Base-by-base conservation (phyloP, 2,329 filamentous ascomycete species). In the Elsinoe australis region DNA sequence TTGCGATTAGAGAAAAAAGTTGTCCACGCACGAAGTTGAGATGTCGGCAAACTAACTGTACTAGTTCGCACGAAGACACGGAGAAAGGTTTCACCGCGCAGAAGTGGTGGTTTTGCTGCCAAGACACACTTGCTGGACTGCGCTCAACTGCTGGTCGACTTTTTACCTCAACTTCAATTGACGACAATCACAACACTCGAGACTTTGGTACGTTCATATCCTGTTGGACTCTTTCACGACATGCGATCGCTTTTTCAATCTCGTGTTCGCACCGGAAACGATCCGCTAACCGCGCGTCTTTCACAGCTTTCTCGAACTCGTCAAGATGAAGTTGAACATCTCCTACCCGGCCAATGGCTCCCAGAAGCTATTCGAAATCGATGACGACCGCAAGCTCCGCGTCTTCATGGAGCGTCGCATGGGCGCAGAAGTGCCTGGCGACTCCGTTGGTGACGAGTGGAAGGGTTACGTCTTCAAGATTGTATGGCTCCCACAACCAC, bases 381-480 rank as follows among this genome's bases (percentile, higher is more conserved):
- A 98, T 69, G 94, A 98, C 85, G 94, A 98, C 76, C 88, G 89
- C 77, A 95, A 95, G 82, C 82, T 96, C 72, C 85, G 87, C 71
- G 80, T 92, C 77, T 96, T 96, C 83, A 89, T 95, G 84, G 92
- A 96, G 74, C 89, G 89, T 81, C 86, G 87, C 75, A 92, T 92
- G 87, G 87, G 87, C 68, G 80, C 83, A 66, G 87, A 95, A 78
- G 86, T 98, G 64, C 75, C 85, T 64, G 92, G 85, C 67, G 94
- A 98, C 78, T 85, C 83, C 69, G 80, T 98, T 67, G 92, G 92
- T 68, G 89, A 96, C 70, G 92, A 98, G 78, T 98, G 94, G 86
- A 95, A 95, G 82, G 92, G 92, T 74, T 18, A 9, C 12, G 22
- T 28, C 26, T 21, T 32, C 26, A 17, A 21, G 8, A 9, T n/a